Percentiles rank a stretch among this genome's conserved stretches.
phyloP scores from a whole-genome alignment of 2,329 filamentous ascomycete species.

The Thielaviopsis ethacetica region DNA sequence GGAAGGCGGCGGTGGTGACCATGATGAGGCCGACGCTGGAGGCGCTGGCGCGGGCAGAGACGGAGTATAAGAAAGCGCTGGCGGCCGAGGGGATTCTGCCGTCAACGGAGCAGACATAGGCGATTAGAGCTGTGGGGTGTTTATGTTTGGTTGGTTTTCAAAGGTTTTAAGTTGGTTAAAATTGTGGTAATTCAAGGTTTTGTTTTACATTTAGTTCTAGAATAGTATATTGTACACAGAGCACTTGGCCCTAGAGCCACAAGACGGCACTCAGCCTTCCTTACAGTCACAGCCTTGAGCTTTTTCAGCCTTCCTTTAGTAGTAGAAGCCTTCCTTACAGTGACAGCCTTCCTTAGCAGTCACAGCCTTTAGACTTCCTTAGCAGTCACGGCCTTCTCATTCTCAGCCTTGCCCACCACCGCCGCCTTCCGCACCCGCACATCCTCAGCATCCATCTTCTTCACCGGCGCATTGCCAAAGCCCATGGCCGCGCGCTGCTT shows the following conservation, averaged over 20 bases:
- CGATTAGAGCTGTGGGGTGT: neutral
- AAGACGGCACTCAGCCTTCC: neutral
- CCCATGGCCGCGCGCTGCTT: conserved; percentile 40
- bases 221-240: neutral
- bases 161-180: no score
- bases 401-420: neutral
- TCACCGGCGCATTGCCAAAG: conserved; percentile 33
- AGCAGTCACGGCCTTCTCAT: no score
- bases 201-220: neutral
- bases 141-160: neutral
- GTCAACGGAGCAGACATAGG: conserved; percentile 26
- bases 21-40: conserved; percentile 60
- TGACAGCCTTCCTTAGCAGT: no score
- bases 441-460: conserved; percentile 25
- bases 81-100: conserved; percentile 41
- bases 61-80: conserved; percentile 55
- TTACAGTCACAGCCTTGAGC: no score
- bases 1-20: conserved; percentile 55
- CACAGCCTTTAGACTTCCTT: neutral
- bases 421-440: conserved; percentile 25
- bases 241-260: neutral
- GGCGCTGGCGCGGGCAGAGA: conserved; percentile 52
- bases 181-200: neutral
- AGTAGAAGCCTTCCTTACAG: no score
- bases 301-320: no score